A percentile compares a stretch with the other conserved stretches of the same genome.
Evolutionary conservation across 2,329 filamentous ascomycete species (phyloP).

Genomic region (Mollisiaceae sp.): DNA sequence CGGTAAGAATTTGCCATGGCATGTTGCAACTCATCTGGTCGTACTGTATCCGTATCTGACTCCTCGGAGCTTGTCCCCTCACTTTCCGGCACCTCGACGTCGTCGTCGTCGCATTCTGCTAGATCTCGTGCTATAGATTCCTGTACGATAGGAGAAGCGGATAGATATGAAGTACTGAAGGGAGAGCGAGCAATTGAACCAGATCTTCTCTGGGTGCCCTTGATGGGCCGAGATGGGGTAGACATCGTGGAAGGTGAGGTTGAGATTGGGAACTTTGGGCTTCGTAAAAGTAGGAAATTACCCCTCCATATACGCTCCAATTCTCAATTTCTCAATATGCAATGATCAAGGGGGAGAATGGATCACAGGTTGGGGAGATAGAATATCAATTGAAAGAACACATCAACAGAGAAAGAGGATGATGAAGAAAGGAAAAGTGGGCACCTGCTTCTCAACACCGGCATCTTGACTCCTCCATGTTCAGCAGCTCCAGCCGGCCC

Average conservation of each 20-base stretch:
- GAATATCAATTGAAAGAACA: not conserved
- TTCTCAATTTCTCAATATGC: not conserved
- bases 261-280: not conserved
- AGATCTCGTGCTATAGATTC: conserved; percentile 70
- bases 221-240: conserved; percentile 36
- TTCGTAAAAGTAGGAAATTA: not conserved
- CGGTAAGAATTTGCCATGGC: conserved; percentile 72
- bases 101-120: conserved; percentile 65
- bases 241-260: conserved; percentile 34
- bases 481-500: conserved; percentile 1
- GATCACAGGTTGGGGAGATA: not conserved
- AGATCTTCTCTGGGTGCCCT: conserved; percentile 20
- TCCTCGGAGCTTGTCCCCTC: conserved; percentile 48
- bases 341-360: not conserved
- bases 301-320: not conserved
- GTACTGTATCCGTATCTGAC: conserved; percentile 44
- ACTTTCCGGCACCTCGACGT: conserved; percentile 50
- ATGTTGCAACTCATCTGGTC: conserved; percentile 45
- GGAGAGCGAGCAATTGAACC: conserved; percentile 41
- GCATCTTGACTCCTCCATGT: not conserved
- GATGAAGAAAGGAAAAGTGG: not conserved
- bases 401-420: not conserved
- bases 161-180: conserved; percentile 57
- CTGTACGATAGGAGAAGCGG: conserved; percentile 69
- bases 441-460: not conserved